phyloP scores from a whole-genome alignment of 2,329 filamentous ascomycete species.

The Ophioceras dolichostomum region DNA sequence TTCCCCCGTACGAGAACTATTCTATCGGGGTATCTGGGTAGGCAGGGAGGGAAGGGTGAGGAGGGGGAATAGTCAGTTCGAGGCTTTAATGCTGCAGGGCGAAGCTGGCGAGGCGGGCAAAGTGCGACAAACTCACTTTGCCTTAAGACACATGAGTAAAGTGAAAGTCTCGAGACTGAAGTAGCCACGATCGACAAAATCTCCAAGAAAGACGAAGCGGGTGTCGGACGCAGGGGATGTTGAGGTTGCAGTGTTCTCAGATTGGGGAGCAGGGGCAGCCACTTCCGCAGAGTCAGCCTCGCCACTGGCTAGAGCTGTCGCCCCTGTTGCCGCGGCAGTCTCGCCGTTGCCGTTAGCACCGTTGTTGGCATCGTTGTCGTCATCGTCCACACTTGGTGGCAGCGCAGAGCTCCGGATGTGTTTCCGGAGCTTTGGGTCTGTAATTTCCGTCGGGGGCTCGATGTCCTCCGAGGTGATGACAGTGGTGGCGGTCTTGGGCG shows the following conservation, averaged over 20 bases:
- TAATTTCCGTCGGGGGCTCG: slow-evolving; percentile 82
- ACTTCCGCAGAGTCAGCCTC: slow-evolving; percentile 16
- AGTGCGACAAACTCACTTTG: slow-evolving; percentile 41
- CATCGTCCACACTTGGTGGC: slow-evolving; percentile 32
- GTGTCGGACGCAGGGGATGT: slow-evolving; percentile 37
- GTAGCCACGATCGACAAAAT: slow-evolving; percentile 95
- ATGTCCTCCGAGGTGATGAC: slow-evolving; percentile 85
- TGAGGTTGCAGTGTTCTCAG: slow-evolving; percentile 19
- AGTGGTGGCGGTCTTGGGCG: slow-evolving; percentile 54
- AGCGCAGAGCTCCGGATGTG: slow-evolving; percentile 61
- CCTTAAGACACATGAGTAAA: slow-evolving; percentile 87
- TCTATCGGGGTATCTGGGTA: slow-evolving; percentile 76
- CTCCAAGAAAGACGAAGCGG: slow-evolving; percentile 55
- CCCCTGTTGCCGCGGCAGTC: background rate
- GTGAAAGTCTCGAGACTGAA: slow-evolving; percentile 98
- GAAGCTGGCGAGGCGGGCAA: too few species aligned
- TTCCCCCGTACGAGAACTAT: slow-evolving; percentile 96
- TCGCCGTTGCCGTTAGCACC: too few species aligned
- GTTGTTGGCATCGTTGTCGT: slow-evolving; percentile 29
- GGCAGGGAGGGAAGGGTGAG: slow-evolving; percentile 6
- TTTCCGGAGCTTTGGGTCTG: slow-evolving; percentile 73
- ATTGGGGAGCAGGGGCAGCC: too few species aligned
- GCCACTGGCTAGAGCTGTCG: background rate
- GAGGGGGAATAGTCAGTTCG: background rate
- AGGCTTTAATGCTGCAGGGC: background rate